Conservation (phyloP, 2,329 filamentous ascomycete genomes). For the Rachicladosporium sp. region DNA sequence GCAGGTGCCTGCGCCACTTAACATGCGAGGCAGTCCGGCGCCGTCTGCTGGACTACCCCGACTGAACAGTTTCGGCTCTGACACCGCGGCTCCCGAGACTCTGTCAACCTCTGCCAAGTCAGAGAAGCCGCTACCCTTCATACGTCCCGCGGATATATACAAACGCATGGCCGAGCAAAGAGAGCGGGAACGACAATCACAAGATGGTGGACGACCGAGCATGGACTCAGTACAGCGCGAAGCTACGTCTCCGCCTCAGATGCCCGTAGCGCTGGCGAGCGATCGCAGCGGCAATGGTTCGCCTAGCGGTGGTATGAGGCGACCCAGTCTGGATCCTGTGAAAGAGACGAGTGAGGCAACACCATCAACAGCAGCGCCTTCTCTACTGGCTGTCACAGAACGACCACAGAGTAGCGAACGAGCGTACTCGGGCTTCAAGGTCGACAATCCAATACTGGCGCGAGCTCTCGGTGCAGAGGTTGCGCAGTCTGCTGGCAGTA, state of each 20-base stretch:
- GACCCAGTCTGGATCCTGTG: slow-evolving; percentile 9
- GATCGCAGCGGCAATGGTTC: too few species aligned
- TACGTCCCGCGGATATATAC: slow-evolving; percentile 68
- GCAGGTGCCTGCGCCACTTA: slow-evolving; percentile 36
- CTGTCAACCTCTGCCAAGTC: slow-evolving; percentile 20
- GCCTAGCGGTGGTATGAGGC: slow-evolving; percentile 2
- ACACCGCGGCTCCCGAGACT: slow-evolving; percentile 20
- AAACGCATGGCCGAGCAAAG: slow-evolving; percentile 57
- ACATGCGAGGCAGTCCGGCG: slow-evolving; percentile 29
- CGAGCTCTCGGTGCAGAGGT: too few species aligned
- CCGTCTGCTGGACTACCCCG: slow-evolving; percentile 42
- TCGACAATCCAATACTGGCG: too few species aligned
- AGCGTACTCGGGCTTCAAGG: too few species aligned
- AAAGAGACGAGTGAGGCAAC: slow-evolving; percentile 4
- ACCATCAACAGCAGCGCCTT: not conserved
- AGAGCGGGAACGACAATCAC: slow-evolving; percentile 42
- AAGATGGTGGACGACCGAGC: slow-evolving; percentile 46
- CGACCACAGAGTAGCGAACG: not conserved
- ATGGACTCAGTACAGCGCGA: slow-evolving; percentile 35
- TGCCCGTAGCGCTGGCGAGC: too few species aligned
- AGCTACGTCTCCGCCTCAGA: slow-evolving; percentile 1
- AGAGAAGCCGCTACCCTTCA: slow-evolving; percentile 48
- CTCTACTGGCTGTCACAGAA: not conserved
- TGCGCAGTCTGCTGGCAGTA: too few species aligned
- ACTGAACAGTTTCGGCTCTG: slow-evolving; percentile 49